Evolutionary conservation across 345 rosid genomes (phyloP).

Genomic region (Lumnitzera littorea): DNA sequence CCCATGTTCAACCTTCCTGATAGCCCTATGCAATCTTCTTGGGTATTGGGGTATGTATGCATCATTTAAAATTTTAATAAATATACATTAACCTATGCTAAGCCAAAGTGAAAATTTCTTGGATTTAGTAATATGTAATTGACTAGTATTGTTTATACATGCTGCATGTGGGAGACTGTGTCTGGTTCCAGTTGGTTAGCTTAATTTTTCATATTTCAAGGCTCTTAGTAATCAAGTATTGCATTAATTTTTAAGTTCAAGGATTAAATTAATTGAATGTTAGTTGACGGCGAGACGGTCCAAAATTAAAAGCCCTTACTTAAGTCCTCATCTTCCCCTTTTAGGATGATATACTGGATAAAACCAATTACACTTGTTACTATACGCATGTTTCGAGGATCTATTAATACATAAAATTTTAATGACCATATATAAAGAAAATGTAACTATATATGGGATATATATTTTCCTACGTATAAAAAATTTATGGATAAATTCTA

Average conservation of each 20-base stretch:
- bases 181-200: conserved; percentile 24
- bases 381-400: too few relatives aligned
- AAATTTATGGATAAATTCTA: too few relatives aligned
- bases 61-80: background rate
- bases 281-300: conserved; percentile 22
- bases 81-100: background rate
- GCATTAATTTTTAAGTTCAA: conserved; percentile 4
- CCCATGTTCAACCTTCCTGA: conserved; percentile 10
- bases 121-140: conserved; percentile 20
- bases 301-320: conserved; percentile 1
- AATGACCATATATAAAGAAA: too few relatives aligned
- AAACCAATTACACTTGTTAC: too few relatives aligned
- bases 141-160: conserved; percentile 50
- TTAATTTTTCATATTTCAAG: conserved; percentile 15
- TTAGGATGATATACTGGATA: background rate
- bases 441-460: too few relatives aligned
- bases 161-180: conserved; percentile 85
- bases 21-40: conserved; percentile 35
- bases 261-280: conserved; percentile 7
- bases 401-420: too few relatives aligned
- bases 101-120: conserved; percentile 19
- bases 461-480: too few relatives aligned
- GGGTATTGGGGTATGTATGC: conserved; percentile 30
- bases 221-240: conserved; percentile 11
- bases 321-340: conserved; percentile 6